These are phyloP conservation scores for Lasiodiplodia theobromae DNA, from an alignment of 2,329 filamentous ascomycete species.

Conservation along the genomic window DNA sequence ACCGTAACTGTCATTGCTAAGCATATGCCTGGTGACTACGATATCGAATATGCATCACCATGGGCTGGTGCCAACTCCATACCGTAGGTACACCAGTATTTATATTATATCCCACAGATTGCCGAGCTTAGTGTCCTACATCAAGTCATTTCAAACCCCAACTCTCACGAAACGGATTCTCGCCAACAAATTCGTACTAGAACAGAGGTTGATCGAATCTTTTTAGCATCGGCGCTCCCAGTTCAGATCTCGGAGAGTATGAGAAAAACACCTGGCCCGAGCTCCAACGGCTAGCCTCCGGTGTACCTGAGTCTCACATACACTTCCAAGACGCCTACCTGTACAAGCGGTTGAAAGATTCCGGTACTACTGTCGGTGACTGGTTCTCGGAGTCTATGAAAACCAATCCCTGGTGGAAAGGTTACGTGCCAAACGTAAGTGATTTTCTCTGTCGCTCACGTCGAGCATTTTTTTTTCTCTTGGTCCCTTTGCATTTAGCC, in stretches of 20 bases:
- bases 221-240: slow-evolving; percentile 48
- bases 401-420: slow-evolving; percentile 75
- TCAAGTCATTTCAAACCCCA: no score
- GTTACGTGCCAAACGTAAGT: slow-evolving; percentile 67
- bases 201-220: neutral
- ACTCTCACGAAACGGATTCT: no score
- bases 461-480: neutral
- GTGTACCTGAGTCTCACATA: slow-evolving; percentile 78
- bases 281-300: slow-evolving; percentile 54
- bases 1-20: slow-evolving; percentile 78
- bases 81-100: slow-evolving; percentile 49
- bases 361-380: slow-evolving; percentile 58
- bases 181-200: no score
- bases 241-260: slow-evolving; percentile 48
- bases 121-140: no score
- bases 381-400: slow-evolving; percentile 73
- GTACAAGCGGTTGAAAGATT: slow-evolving; percentile 71
- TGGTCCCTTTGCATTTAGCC: neutral
- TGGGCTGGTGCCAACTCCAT: slow-evolving; percentile 86
- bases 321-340: slow-evolving; percentile 72
- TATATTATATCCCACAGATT: no score
- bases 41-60: slow-evolving; percentile 87
- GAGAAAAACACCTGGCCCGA: slow-evolving; percentile 56
- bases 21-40: slow-evolving; percentile 93
- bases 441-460: slow-evolving; percentile 47